Evolutionary conservation across 352 stramenopile genomes (phyloP).

Genomic region (Stramenopiles sp.): DNA sequence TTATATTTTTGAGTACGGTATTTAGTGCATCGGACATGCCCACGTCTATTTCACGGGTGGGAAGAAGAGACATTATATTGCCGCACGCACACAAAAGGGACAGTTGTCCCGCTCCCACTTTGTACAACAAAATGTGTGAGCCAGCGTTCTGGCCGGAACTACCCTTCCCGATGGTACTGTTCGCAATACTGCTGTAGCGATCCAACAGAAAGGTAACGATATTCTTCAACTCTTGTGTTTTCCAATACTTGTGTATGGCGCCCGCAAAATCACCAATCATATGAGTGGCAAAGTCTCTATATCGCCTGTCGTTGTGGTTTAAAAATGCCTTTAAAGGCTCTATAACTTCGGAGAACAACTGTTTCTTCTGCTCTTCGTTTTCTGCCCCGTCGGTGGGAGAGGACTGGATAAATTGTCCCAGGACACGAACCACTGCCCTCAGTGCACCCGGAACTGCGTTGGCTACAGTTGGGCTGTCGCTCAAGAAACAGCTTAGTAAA

Average conservation of each 20-base stretch:
- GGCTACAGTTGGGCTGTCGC: not conserved
- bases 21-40: too few species aligned
- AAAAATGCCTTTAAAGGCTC: not conserved
- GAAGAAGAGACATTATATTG: too few species aligned
- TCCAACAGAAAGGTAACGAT: not conserved
- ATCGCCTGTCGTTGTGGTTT: not conserved
- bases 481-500: not conserved
- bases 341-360: not conserved
- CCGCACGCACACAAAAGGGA: too few species aligned
- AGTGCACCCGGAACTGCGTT: not conserved
- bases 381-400: not conserved
- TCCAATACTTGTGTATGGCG: not conserved
- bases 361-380: not conserved
- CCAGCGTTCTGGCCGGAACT: too few species aligned
- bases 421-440: not conserved
- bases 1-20: too few species aligned
- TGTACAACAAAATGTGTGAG: too few species aligned
- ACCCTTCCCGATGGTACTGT: too few species aligned
- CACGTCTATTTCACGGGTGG: too few species aligned
- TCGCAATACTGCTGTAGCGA: too few species aligned
- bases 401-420: not conserved
- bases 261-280: conserved; percentile 1
- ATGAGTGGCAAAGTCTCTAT: not conserved
- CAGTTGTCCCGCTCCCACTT: too few species aligned
- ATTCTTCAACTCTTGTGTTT: not conserved